A percentile compares a stretch with the other conserved stretches of the same genome.
Conservation (phyloP, 805 yeast genomes). For the Candida nanaspora region DNA sequence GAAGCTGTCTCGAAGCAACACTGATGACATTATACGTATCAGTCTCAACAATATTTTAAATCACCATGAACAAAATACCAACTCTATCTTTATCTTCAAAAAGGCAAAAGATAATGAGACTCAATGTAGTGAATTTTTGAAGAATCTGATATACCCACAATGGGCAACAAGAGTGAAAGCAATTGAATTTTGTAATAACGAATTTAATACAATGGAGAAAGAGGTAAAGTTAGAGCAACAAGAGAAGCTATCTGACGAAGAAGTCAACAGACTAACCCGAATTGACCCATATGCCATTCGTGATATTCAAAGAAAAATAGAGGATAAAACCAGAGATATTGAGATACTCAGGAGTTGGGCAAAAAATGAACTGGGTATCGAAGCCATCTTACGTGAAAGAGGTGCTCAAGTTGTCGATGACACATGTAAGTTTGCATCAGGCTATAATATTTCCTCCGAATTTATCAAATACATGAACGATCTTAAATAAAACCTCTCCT, state of each 20-base stretch:
- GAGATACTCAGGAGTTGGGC: constrained; percentile 27
- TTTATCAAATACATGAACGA: constrained; percentile 11
- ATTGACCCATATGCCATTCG: constrained; percentile 46
- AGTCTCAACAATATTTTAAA: constrained; percentile 32
- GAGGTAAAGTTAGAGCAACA: constrained; percentile 22
- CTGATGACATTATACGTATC: constrained; percentile 41
- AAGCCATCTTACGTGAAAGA: constrained; percentile 31
- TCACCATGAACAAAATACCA: constrained; percentile 16
- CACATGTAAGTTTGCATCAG: constrained; percentile 19
- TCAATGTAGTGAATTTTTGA: constrained; percentile 30
- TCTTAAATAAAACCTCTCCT: no score
- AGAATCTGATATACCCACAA: constrained; percentile 32
- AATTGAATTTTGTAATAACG: constrained; percentile 34
- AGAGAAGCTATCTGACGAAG: constrained; percentile 12
- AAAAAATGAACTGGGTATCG: constrained; percentile 33
- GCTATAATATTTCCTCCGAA: constrained; percentile 8
- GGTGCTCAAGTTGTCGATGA: constrained; percentile 28
- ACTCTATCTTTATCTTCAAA: constrained; percentile 15
- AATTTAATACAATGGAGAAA: constrained; percentile 20
- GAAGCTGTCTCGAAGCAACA: constrained; percentile 25
- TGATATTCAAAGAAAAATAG: constrained; percentile 26
- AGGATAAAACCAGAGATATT: constrained; percentile 21
- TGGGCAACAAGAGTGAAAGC: constrained; percentile 37
- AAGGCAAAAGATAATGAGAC: constrained; percentile 2
- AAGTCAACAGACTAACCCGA: constrained; percentile 20